These are phyloP conservation scores for Fusarium continuum DNA, from an alignment of 2,329 filamentous ascomycete genomes.

Conservation along the genomic window DNA sequence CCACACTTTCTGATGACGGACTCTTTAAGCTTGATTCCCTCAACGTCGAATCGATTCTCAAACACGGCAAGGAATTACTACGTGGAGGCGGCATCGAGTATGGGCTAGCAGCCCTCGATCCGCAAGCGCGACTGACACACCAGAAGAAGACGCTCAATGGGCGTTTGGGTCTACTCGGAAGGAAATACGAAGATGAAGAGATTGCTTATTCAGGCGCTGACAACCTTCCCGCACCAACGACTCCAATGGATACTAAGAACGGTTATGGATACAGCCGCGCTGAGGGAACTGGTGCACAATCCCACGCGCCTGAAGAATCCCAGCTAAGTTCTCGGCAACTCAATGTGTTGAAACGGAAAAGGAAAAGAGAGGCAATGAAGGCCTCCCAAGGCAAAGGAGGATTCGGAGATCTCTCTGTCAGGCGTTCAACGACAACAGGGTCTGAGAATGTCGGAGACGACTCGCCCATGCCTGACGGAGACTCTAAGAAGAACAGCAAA, in stretches of 20 bases:
- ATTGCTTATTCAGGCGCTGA: slow-evolving; percentile 67
- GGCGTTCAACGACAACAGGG: slow-evolving; percentile 67
- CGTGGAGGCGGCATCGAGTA: slow-evolving; percentile 89
- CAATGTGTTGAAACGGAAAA: slow-evolving; percentile 93
- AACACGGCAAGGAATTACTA: slow-evolving; percentile 82
- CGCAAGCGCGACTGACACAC: slow-evolving; percentile 80
- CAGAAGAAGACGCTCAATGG: slow-evolving; percentile 89
- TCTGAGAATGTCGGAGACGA: slow-evolving; percentile 72
- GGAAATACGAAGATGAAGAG: slow-evolving; percentile 86
- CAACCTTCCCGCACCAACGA: slow-evolving; percentile 52
- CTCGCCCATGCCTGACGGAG: slow-evolving; percentile 60
- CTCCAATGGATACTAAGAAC: slow-evolving; percentile 55
- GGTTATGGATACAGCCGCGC: slow-evolving; percentile 46
- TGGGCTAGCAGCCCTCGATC: slow-evolving; percentile 81
- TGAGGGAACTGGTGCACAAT: slow-evolving; percentile 52
- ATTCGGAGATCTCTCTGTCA: slow-evolving; percentile 84
- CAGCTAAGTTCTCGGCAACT: slow-evolving; percentile 91
- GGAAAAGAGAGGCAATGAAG: slow-evolving; percentile 88
- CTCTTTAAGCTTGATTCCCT: slow-evolving; percentile 77
- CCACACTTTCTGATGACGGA: slow-evolving; percentile 61
- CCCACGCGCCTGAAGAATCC: slow-evolving; percentile 66
- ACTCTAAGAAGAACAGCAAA: slow-evolving; percentile 70
- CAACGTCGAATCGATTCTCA: slow-evolving; percentile 81
- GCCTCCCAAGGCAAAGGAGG: slow-evolving; percentile 86
- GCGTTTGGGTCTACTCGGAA: slow-evolving; percentile 84